These are phyloP conservation scores for Tetrahymena malaccensis DNA, from an alignment of 73 alveolate genomes.

Conservation along the genomic window DNA sequence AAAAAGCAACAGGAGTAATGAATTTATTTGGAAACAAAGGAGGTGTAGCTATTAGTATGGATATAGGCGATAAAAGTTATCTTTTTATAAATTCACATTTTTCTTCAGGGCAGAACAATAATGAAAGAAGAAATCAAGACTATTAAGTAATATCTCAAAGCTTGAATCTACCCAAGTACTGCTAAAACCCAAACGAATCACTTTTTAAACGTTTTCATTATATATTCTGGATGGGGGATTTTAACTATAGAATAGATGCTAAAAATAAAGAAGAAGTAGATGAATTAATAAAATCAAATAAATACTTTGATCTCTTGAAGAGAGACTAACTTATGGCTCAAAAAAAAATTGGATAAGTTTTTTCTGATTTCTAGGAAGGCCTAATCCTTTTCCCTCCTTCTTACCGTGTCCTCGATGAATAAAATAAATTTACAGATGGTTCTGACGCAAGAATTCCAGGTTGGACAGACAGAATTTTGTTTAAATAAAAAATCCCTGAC, in stretches of 20 bases:
- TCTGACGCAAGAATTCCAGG: constrained; percentile 76
- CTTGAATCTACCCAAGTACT: neutral
- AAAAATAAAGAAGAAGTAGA: constrained; percentile 23
- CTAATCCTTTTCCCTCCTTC: constrained; percentile 86
- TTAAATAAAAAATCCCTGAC: constrained; percentile 29
- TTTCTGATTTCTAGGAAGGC: constrained; percentile 78
- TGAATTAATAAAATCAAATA: constrained; percentile 25
- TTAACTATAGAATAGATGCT: constrained; percentile 76
- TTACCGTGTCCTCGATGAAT: constrained; percentile 57
- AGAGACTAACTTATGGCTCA: constrained; percentile 34
- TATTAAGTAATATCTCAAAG: neutral
- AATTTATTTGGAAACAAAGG: constrained; percentile 90
- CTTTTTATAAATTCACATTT: constrained; percentile 82
- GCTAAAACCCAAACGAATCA: neutral
- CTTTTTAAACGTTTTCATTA: constrained; percentile 54
- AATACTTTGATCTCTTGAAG: constrained; percentile 29
- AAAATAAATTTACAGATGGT: constrained; percentile 56
- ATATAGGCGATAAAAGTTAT: constrained; percentile 51
- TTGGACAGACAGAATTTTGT: constrained; percentile 88
- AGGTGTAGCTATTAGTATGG: constrained; percentile 78
- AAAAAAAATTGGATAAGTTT: constrained; percentile 17
- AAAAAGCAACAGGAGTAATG: constrained; percentile 73
- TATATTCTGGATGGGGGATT: constrained; percentile 88
- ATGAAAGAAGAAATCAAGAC: constrained; percentile 9
- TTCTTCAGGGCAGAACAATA: constrained; percentile 72